These are phyloP conservation scores for Sicyos edulis DNA, from an alignment of 306 rosid species.

Conservation along the genomic window DNA sequence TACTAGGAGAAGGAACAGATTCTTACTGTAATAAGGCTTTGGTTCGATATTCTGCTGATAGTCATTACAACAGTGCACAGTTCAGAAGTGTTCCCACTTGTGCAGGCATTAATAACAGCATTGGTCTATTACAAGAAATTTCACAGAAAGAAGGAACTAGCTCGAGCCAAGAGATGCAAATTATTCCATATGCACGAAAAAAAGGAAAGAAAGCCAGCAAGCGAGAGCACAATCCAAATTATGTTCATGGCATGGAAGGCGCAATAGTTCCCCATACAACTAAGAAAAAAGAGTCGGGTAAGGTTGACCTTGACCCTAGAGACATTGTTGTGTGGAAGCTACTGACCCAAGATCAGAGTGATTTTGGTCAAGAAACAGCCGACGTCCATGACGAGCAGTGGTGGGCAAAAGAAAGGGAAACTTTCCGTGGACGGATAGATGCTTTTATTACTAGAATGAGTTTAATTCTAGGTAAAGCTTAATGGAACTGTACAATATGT, in stretches of 20 bases:
- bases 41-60: not conserved
- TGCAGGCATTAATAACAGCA: not conserved
- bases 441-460: conserved; percentile 30
- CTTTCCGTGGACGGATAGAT: conserved; percentile 22
- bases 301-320: conserved; percentile 14
- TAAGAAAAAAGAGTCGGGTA: conserved; percentile 3
- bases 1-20: not conserved
- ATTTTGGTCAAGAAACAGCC: conserved; percentile 63
- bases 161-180: not conserved
- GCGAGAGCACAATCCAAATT: not conserved
- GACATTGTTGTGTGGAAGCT: conserved; percentile 69
- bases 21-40: not conserved
- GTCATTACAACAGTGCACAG: not conserved
- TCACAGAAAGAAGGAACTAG: not conserved
- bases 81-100: not conserved
- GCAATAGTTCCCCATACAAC: conserved; percentile 15
- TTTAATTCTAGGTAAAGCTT: conserved; percentile 28
- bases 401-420: conserved; percentile 31
- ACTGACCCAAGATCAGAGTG: conserved; percentile 55
- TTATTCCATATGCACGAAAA: conserved; percentile 1
- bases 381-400: conserved; percentile 7
- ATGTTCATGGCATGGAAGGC: not conserved
- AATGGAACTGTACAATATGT: not conserved
- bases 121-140: not conserved
- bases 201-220: not conserved